Base-by-base conservation (phyloP, 2,329 filamentous ascomycete genomes). In the Thermomyces lanuginosus region DNA sequence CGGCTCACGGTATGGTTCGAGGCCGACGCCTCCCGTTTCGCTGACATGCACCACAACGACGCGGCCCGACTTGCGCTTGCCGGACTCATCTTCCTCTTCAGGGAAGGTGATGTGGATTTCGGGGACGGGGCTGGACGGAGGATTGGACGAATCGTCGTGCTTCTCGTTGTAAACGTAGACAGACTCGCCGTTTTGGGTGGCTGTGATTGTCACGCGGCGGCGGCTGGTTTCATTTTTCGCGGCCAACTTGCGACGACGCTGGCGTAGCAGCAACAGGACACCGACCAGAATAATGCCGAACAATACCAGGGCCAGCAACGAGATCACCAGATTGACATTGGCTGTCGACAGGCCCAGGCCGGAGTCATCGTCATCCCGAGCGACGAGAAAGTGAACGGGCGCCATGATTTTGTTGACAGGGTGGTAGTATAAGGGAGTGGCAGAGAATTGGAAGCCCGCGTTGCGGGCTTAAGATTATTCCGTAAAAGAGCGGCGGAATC, bases 21-120 rank as follows among this genome's bases (percentile, higher is more conserved):
- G 67, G 26, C 86, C 89, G 37, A 95, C 74, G 19, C 73, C 66
- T 24, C 80, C 76, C 35, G 72, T 76, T 39, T 95, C 89, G 36
- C 84, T 83, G 27, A 95, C 81, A 27, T 81, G 72, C 30, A 98
- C 86, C 18, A 95, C 72, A 12, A 98, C 77, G 27, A 95, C 83
- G 16, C 84, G 74, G 17, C 86, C 86, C 39, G 76, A 82, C 60
- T 78, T 78, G 42, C 68, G 67, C 54, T 74, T 81, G 41, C 86
- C 86, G 29, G 59, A 46, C 26, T 70, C 61, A 40, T 82, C 79
- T 47, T 93, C 84, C 41, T 91, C 76, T 62, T 95, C 89, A 9
- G 89, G 89, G 63, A 98, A 95, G 18, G 89, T 95, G 54, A 98
- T 92, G 56, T 84, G 82, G 45, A 98, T 98, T 59, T 95, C 80